Evolutionary conservation across 176 grass and related monocot species (phyloP).

Genomic region (Zea luxurians): DNA sequence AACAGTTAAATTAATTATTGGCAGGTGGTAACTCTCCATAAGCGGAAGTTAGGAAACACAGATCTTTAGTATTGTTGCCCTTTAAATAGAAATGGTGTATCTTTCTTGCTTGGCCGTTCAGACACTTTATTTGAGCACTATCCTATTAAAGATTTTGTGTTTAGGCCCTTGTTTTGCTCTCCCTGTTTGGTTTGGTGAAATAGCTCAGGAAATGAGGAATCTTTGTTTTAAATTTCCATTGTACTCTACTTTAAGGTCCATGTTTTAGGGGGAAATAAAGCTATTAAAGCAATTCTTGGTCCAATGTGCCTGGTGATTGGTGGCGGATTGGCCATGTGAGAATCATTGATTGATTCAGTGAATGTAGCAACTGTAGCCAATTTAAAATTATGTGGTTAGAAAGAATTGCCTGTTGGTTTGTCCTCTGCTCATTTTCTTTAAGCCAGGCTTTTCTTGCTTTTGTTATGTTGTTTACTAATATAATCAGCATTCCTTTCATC

Average conservation of each 20-base stretch:
- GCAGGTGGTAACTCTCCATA: not conserved
- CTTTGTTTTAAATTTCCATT: constrained; percentile 7
- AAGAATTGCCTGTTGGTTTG: constrained; percentile 20
- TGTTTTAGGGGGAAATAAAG: not conserved
- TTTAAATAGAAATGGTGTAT: not conserved
- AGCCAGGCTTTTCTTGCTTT: constrained; percentile 19
- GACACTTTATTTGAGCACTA: not conserved
- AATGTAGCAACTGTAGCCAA: constrained; percentile 33
- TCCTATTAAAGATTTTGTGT: constrained; percentile 7
- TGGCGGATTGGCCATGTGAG: constrained; percentile 14
- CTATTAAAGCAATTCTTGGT: constrained; percentile 15
- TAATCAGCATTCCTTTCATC: constrained; percentile 21
- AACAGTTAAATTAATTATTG: constrained; percentile 1
- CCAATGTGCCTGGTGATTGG: constrained; percentile 22
- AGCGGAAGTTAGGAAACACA: not conserved
- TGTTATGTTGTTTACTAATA: constrained; percentile 19
- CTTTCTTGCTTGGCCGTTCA: not conserved
- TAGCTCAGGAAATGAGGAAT: not conserved
- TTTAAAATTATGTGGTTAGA: constrained; percentile 19
- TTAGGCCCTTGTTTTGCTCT: constrained; percentile 10
- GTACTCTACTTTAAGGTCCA: not conserved
- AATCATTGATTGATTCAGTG: constrained; percentile 39
- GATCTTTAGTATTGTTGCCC: not conserved
- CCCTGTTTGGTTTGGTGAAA: not conserved
- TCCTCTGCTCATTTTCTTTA: constrained; percentile 25